Percentiles rank a stretch among this genome's conserved stretches.
These are phyloP conservation scores for Larix sibirica DNA, from an alignment of 83 land plant genomes.

Conservation along the genomic window DNA sequence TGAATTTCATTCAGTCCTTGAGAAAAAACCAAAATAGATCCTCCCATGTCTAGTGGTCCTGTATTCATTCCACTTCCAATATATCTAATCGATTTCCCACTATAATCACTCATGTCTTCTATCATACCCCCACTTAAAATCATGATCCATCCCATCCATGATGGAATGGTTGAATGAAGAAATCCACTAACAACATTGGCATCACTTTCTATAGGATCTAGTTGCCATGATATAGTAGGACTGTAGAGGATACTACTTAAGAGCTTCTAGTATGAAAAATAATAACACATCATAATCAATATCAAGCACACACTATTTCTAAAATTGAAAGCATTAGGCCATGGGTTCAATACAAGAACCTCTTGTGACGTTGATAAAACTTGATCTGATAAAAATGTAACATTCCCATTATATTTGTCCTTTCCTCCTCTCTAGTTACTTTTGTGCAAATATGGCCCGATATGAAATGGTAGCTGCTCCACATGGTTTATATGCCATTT, in stretches of 20 bases:
- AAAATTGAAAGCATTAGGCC: too few relatives aligned
- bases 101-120: slow-evolving; percentile 3
- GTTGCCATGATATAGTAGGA: slow-evolving; percentile 5
- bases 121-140: slow-evolving; percentile 9
- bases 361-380: too few relatives aligned
- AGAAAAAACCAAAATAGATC: not conserved
- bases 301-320: too few relatives aligned
- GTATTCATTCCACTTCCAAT: slow-evolving; percentile 6
- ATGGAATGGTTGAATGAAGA: slow-evolving; percentile 6
- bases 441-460: slow-evolving; percentile 8
- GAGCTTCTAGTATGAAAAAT: too few relatives aligned
- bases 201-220: not conserved
- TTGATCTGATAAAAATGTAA: too few relatives aligned
- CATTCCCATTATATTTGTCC: too few relatives aligned
- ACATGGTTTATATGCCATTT: slow-evolving; percentile 3
- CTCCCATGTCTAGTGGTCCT: not conserved
- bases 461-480: not conserved
- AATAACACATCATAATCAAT: too few relatives aligned
- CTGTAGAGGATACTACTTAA: too few relatives aligned
- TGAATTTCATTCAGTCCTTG: slow-evolving; percentile 9
- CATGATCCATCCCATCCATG: slow-evolving; percentile 3
- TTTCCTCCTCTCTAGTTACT: not conserved
- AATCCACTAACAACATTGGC: not conserved
- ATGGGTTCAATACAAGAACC: too few relatives aligned
- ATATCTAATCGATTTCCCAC: not conserved